phyloP scores from a whole-genome alignment of 2,329 filamentous ascomycete species.

The Capronia coronata region DNA sequence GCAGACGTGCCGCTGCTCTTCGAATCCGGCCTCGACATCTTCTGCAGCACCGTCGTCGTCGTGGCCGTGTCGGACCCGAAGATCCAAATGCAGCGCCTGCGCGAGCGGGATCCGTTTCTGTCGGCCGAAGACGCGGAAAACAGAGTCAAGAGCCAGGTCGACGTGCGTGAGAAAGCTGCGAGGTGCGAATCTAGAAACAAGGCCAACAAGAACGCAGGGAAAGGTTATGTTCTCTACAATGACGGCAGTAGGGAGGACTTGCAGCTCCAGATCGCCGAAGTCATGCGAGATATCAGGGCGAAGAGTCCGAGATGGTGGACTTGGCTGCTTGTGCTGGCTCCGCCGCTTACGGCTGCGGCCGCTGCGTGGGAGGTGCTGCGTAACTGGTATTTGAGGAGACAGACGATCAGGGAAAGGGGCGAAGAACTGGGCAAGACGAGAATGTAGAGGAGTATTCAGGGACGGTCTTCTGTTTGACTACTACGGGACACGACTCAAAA shows the following conservation, averaged over 20 bases:
- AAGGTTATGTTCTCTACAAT: conserved; percentile 84
- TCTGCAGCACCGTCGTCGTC: conserved; percentile 80
- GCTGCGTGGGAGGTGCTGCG: conserved; percentile 66
- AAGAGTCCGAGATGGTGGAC: conserved; percentile 77
- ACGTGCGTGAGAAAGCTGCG: conserved; percentile 75
- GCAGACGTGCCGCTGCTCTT: conserved; percentile 89
- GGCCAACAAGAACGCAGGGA: conserved; percentile 43
- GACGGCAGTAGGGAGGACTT: conserved; percentile 68
- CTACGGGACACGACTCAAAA: no score
- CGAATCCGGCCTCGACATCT: conserved; percentile 75
- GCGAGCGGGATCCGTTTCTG: conserved; percentile 68
- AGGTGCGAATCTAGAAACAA: conserved; percentile 59
- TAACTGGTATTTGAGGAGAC: conserved; percentile 59
- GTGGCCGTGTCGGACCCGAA: conserved; percentile 74
- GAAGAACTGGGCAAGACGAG: conserved; percentile 48
- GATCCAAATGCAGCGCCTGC: conserved; percentile 74
- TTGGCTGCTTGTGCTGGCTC: conserved; percentile 60
- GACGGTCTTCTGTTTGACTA: not conserved
- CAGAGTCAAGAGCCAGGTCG: conserved; percentile 76
- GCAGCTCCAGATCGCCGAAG: conserved; percentile 57
- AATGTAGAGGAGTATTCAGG: conserved; percentile 39
- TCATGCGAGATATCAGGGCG: conserved; percentile 56
- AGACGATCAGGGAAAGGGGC: conserved; percentile 41
- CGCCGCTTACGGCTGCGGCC: conserved; percentile 64
- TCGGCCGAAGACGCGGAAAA: conserved; percentile 81